These are phyloP conservation scores for Moringa oleifera DNA, from an alignment of 345 rosid genomes.

Conservation along the genomic window DNA sequence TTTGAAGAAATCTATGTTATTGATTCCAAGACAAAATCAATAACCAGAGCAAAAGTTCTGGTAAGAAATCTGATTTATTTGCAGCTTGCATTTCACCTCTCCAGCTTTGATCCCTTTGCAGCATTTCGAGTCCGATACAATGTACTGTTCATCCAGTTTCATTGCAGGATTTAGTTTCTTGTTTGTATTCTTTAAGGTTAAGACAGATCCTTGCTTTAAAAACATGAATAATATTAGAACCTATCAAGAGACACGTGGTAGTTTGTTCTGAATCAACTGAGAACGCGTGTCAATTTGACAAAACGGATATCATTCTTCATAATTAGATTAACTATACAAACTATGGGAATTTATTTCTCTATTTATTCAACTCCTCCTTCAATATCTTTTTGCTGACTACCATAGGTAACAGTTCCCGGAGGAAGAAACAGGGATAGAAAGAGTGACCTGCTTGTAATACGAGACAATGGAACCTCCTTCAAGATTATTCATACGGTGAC, in stretches of 20 bases:
- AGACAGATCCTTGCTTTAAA: neutral
- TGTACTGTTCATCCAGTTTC: neutral
- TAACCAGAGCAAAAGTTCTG: constrained; percentile 87
- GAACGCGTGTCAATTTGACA: neutral
- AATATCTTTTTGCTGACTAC: neutral
- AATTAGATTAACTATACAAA: neutral
- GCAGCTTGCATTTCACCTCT: neutral
- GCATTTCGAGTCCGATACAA: neutral
- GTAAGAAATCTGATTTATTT: constrained; percentile 39
- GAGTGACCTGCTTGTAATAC: constrained; percentile 74
- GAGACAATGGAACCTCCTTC: constrained; percentile 76
- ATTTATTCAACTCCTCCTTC: too few species aligned
- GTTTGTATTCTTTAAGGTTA: neutral
- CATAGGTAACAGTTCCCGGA: constrained; percentile 75
- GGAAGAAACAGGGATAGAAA: constrained; percentile 85
- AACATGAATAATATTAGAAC: neutral
- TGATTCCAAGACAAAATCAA: constrained; percentile 83
- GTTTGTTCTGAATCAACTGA: too few species aligned
- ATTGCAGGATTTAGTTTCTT: neutral
- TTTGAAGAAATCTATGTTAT: constrained; percentile 94
- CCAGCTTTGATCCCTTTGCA: neutral
- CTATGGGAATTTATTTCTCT: too few species aligned
- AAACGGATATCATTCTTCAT: neutral
- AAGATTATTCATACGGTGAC: constrained; percentile 62
- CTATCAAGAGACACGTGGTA: neutral